Conservation (phyloP, 441 rosid genomes). For the Populus hybrid region DNA sequence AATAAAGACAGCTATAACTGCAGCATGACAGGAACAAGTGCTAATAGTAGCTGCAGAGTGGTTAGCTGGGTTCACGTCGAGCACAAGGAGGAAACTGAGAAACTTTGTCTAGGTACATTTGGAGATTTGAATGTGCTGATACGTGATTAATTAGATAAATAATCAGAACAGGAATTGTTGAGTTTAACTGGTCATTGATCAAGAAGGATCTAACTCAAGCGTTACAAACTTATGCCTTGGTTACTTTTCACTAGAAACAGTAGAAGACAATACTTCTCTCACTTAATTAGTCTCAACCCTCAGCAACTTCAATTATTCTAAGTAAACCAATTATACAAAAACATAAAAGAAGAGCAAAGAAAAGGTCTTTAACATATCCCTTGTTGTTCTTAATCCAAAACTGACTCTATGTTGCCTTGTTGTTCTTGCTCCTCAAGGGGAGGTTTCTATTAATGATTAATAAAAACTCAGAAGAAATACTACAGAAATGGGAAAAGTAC, state of each 20-base stretch:
- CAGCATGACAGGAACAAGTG: constrained; percentile 12
- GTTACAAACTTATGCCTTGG: neutral
- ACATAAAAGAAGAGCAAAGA: constrained; percentile 7
- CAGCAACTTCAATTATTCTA: neutral
- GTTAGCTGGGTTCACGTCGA: neutral
- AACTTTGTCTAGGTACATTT: neutral
- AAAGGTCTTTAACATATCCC: neutral
- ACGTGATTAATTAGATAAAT: neutral
- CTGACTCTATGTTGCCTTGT: neutral
- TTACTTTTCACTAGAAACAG: neutral
- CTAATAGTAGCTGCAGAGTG: neutral
- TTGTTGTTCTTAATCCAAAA: neutral
- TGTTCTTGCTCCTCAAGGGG: neutral
- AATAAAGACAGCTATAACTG: constrained; percentile 5
- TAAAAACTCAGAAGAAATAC: neutral
- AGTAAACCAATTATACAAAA: neutral
- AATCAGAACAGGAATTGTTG: neutral
- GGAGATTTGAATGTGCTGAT: constrained; percentile 5
- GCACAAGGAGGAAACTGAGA: neutral
- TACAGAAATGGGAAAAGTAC: neutral
- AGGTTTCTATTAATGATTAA: neutral
- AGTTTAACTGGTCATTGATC: neutral
- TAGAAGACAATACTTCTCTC: neutral
- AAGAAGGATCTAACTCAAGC: neutral
- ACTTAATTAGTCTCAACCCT: neutral